Evolutionary conservation across 163 green algal species (phyloP), one percentile per base, ranked within the genome.

Genomic region (Chloromonas sp.): DNA sequence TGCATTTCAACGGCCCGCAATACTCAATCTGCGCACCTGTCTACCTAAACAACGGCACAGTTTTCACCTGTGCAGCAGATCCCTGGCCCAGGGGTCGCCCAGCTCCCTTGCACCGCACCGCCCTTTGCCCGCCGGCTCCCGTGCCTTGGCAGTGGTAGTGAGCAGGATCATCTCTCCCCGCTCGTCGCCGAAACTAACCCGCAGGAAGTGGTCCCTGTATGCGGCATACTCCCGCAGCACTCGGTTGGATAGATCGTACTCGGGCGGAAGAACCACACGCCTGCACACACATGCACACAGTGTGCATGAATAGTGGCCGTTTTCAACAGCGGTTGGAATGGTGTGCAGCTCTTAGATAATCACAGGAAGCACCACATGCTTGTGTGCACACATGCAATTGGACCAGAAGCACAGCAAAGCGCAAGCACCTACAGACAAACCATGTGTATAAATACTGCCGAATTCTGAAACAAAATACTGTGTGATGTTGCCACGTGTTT

Each of bases 111-210:
- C 62, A 5, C 60, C 57, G 60, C 62, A 36, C 36, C 36, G 36
- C 36, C 36, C 36, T 36, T 36, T 36, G 36, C 36, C 36, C 36
- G 36, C 36, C 36, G 36, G 36, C 36, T 36, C 36, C 36, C 36
- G 36, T 36, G 36, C 71, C 2, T 84, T 80, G 74, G 2, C 14
- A 59, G 74, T 80, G 14, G 74, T 5, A 57, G 14, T 80, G 11
- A 80, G 74, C 11, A 80, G 5, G 74, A 80, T 13, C 74, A 60
- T 13, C 74, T 80, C 74, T 13, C 74, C 74, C 14, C 14, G 58
- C 82, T 88, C 85, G 58, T 89, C 80, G 1, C 61, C 77, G 66
- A 91, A 89, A 13, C 81, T 85, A 15, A 91, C 57, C 60, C 88
- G 86, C 60, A 89, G 13, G 78, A 89, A 91, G 81, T 77, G 76